Evolutionary conservation across 2,329 filamentous ascomycete genomes (phyloP), one percentile per base, ranked within the genome.

Genomic region (Lasiodiplodia sp.): DNA sequence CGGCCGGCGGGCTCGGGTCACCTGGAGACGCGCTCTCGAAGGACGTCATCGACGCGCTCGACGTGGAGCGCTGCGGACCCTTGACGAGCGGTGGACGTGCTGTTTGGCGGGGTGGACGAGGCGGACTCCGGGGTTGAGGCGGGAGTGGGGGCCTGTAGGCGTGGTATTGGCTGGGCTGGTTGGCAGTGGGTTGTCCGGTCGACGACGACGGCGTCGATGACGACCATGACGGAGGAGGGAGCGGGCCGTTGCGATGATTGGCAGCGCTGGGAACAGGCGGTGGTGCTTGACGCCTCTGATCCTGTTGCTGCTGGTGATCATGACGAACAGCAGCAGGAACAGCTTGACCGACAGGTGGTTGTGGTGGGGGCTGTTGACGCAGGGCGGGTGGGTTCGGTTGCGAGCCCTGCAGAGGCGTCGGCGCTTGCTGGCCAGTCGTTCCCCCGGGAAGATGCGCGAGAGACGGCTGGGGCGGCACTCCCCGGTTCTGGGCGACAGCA

Each of bases 1-100:
- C 82, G 1, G 82, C 82, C 2, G 83, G 83, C 2, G 83, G 84
- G 44, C 44, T 47, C 25, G 28, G 53, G 2, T 82, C 78, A 67
- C 84, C 79, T 3, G 77, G 74, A 69, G 81, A 81, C 3, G 75
- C 78, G 37, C 81, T 82, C 71, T 85, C 83, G 69, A 85, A 84
- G 3, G 81, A 82, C 2, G 83, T 85, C 21, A 82, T 79, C 1
- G 75, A 78, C 0, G 76, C 76, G 12, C 73, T 49, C 44, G 66
- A 68, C 7, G 58, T 56, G 28, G 37, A 51, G 58, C 60, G 67
- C 52, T 51, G 65, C 53, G 52, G 51, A 18, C 28, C 55, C 3
- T 37, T 14, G 55, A 23, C 25, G n/a, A 38, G 34, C 55, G 31
- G 31, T 8, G 55, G 55, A 23, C 31, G 55, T 57, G 55, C 51